phyloP scores from a whole-genome alignment of 352 stramenopile genomes.

The Aphanomyces stellatus region DNA sequence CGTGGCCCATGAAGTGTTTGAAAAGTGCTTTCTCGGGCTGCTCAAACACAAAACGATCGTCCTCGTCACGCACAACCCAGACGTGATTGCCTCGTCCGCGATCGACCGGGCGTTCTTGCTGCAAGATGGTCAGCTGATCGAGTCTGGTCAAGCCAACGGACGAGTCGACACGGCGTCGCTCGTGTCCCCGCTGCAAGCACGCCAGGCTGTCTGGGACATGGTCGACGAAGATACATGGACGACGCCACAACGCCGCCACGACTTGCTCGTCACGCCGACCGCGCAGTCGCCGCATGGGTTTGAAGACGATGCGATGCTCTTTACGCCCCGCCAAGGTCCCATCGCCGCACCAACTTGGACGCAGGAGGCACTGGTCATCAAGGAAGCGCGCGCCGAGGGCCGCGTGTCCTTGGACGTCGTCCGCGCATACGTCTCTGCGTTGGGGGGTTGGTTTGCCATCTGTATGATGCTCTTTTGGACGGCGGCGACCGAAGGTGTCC shows the following conservation, averaged over 20 bases:
- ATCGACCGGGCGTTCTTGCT: constrained; percentile 31
- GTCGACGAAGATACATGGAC: neutral
- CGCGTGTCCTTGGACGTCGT: neutral
- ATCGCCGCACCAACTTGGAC: constrained; percentile 14
- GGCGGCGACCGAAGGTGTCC: neutral
- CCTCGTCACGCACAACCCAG: constrained; percentile 55
- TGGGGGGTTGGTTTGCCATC: neutral
- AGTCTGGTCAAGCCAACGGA: too few species aligned
- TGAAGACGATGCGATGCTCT: constrained; percentile 34
- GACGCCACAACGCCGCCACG: constrained; percentile 33
- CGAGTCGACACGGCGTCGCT: neutral
- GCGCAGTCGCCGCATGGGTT: constrained; percentile 21
- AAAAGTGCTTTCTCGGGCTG: constrained; percentile 49
- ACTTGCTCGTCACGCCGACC: constrained; percentile 25
- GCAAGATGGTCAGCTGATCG: constrained; percentile 26
- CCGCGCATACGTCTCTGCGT: neutral
- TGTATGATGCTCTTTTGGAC: neutral
- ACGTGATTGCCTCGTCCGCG: constrained; percentile 29
- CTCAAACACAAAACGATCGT: constrained; percentile 53
- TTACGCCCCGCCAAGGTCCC: constrained; percentile 26
- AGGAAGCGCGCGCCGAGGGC: neutral
- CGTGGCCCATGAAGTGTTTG: constrained; percentile 79
- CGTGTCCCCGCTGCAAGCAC: constrained; percentile 30
- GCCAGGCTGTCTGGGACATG: neutral
- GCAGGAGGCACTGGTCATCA: neutral